These are phyloP conservation scores for Umbelopsis vinacea DNA, from an alignment of 192 early-diverging fungal species.

Conservation along the genomic window DNA sequence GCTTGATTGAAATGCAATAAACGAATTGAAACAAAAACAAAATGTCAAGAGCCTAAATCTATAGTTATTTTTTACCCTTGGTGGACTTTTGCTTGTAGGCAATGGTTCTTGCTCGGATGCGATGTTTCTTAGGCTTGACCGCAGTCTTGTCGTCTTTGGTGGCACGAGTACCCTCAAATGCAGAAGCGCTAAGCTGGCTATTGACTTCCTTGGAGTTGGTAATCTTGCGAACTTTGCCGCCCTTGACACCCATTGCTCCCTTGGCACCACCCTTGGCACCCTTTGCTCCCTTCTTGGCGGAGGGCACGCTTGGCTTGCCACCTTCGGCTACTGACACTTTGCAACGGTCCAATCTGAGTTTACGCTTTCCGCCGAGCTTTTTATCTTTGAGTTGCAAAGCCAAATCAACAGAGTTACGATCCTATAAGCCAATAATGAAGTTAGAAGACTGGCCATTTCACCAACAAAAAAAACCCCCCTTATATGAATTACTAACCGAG, in stretches of 20 bases:
- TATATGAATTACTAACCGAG: slow-evolving; percentile 31
- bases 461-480: too few relatives aligned
- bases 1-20: not conserved
- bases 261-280: slow-evolving; percentile 13
- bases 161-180: slow-evolving; percentile 61
- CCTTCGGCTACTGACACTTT: slow-evolving; percentile 35
- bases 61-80: slow-evolving; percentile 13
- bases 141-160: slow-evolving; percentile 44
- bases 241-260: slow-evolving; percentile 35
- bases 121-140: slow-evolving; percentile 25
- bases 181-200: slow-evolving; percentile 17
- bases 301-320: slow-evolving; percentile 15
- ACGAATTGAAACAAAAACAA: not conserved
- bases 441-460: too few relatives aligned
- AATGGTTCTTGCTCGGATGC: slow-evolving; percentile 32
- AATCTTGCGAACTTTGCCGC: slow-evolving; percentile 37
- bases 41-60: not conserved
- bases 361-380: slow-evolving; percentile 61
- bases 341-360: slow-evolving; percentile 65
- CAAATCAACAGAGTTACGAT: slow-evolving; percentile 72
- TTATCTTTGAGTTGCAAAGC: slow-evolving; percentile 80
- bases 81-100: slow-evolving; percentile 24
- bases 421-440: slow-evolving; percentile 32
- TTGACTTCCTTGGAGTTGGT: slow-evolving; percentile 29
- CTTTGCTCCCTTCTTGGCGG: slow-evolving; percentile 4